Base-by-base conservation (phyloP, 2,329 filamentous ascomycete species). In the Microsporum audouinii region DNA sequence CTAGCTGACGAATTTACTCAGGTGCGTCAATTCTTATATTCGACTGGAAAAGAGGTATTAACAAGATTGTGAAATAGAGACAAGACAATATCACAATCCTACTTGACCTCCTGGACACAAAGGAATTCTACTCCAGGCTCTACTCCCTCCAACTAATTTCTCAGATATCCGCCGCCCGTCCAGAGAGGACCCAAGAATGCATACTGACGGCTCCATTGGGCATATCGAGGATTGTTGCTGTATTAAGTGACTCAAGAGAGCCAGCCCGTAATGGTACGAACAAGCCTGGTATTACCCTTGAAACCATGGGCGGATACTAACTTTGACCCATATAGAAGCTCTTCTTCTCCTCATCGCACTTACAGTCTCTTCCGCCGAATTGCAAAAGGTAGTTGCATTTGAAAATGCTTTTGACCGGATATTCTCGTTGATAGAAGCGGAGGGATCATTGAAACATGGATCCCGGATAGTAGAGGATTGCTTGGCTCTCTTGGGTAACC, bases 1-100 rank as follows among this genome's bases (percentile, higher is more conserved):
- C 81, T 99, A 62, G 94, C 94, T 60, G 94, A 99, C 75, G 92
- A 97, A 74, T 99, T 99, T 72, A 96, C 94, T 38, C 91, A 96
- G 80, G 84, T 86, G 78, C 66, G 76, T 70, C 23, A 8, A 3
- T 38, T n/a, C 6, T 27, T 38, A 41, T 41, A 43, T 10, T 57
- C 5, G 7, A 14, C 57, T 34, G 23, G n/a, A 14, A 34, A 45
- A 31, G 5, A 33, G 36, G 8, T 17, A 34, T 41, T 60, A 36
- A 60, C 33, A 23, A 77, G 73, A 75, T 72, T 77, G 75, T 67
- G 62, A 72, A 23, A 72, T 78, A 86, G 82, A 86, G 89, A 65
- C 91, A 96, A 83, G 92, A 97, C 76, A 97, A 99, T 73, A 92
- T 96, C 64, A 92, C 89, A 1, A 79, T 94, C 14, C 82, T 99